A percentile compares a stretch with the other conserved stretches of the same genome.
phyloP scores from a whole-genome alignment of 108 stramenopile species.

The Bacterosira constricta region DNA sequence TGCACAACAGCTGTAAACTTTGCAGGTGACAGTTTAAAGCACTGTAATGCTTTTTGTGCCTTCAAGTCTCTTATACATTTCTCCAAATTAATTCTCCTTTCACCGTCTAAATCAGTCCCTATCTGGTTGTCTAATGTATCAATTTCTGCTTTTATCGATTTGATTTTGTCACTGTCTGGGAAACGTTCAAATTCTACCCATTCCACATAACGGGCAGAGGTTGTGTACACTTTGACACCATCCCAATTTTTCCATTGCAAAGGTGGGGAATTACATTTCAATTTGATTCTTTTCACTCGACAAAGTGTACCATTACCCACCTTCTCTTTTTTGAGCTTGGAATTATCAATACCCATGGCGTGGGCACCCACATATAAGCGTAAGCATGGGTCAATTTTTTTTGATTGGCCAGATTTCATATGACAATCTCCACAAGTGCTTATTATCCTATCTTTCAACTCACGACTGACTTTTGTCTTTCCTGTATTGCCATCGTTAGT shows the following conservation, averaged over 20 bases:
- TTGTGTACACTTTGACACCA: constrained; percentile 3
- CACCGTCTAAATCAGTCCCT: no score
- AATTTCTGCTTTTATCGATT: background rate
- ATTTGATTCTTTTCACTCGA: background rate
- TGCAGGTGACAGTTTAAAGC: no score
- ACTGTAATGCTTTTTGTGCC: no score
- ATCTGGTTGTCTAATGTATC: background rate
- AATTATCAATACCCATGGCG: background rate
- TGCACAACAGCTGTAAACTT: no score
- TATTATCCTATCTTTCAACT: background rate
- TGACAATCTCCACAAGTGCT: background rate
- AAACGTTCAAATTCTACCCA: constrained; percentile 1
- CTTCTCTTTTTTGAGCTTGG: background rate
- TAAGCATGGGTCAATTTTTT: background rate
- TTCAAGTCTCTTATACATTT: no score
- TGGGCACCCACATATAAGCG: constrained; percentile 1
- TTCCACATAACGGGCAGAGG: background rate
- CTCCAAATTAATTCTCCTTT: no score
- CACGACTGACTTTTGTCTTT: background rate
- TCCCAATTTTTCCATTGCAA: constrained; percentile 1
- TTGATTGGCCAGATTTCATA: background rate
- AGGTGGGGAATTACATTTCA: background rate
- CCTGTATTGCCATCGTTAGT: background rate
- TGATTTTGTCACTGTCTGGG: background rate
- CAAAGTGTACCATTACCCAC: background rate